These are phyloP conservation scores for Adansonia madagascariensis DNA, from an alignment of 441 rosid species.

Conservation along the genomic window DNA sequence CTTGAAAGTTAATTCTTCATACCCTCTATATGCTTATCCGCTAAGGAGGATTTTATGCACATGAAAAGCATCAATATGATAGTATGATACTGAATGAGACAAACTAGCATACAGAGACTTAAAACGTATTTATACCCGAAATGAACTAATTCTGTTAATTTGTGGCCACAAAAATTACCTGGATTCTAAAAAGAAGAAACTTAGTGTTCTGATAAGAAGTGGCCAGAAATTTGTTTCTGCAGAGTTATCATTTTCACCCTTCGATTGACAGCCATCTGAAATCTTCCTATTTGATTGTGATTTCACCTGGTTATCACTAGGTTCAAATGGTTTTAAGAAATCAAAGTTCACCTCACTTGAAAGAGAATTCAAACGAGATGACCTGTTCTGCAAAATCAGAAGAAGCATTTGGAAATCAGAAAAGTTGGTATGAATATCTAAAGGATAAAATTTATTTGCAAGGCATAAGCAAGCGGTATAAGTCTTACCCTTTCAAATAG, in stretches of 20 bases:
- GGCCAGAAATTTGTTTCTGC: conserved; percentile 56
- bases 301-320: conserved; percentile 28
- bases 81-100: background rate
- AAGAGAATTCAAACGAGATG: conserved; percentile 47
- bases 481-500: conserved; percentile 76
- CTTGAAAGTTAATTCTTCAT: conserved; percentile 9
- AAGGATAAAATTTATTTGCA: conserved; percentile 18
- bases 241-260: conserved; percentile 37
- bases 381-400: conserved; percentile 70
- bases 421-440: background rate
- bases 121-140: background rate
- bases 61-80: background rate
- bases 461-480: conserved; percentile 3
- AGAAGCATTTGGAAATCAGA: conserved; percentile 33
- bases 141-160: background rate
- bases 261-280: conserved; percentile 30
- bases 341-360: conserved; percentile 52
- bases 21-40: background rate
- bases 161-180: conserved; percentile 46
- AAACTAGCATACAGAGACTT: background rate
- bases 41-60: background rate
- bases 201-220: conserved; percentile 60
- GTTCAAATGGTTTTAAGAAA: conserved; percentile 60
- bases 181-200: conserved; percentile 74
- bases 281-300: conserved; percentile 32